phyloP scores from a whole-genome alignment of 768 basidiomycete genomes.

The Pulveroboletus sp. region DNA sequence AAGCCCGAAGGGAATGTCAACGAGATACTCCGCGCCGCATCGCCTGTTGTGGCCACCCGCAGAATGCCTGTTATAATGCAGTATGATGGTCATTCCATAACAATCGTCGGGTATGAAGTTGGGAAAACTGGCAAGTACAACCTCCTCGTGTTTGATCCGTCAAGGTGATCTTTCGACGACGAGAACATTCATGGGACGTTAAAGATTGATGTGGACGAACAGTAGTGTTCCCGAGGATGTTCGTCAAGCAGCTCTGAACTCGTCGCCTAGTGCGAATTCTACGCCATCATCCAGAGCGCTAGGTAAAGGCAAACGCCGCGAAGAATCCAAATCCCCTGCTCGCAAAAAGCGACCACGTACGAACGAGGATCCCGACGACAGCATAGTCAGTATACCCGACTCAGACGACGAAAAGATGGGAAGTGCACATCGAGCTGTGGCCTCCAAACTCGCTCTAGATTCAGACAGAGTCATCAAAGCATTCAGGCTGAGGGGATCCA shows the following conservation, averaged over 20 bases:
- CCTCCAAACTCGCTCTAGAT: conserved; percentile 18
- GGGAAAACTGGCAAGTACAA: conserved; percentile 51
- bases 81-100: conserved; percentile 80
- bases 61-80: conserved; percentile 83
- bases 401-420: conserved; percentile 10
- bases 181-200: background rate
- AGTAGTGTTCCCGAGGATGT: conserved; percentile 10
- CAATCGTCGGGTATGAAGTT: conserved; percentile 80
- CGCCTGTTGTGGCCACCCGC: conserved; percentile 51
- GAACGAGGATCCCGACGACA: conserved; percentile 23
- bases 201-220: conserved; percentile 1
- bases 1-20: conserved; percentile 38
- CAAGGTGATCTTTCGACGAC: conserved; percentile 39
- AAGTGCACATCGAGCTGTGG: background rate
- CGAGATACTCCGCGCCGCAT: conserved; percentile 47
- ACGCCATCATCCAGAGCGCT: conserved; percentile 7
- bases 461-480: conserved; percentile 36
- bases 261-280: conserved; percentile 1
- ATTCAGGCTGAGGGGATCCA: conserved; percentile 45
- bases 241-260: conserved; percentile 22
- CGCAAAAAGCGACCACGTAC: conserved; percentile 29
- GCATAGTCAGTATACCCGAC: conserved; percentile 21
- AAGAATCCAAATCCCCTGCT: conserved; percentile 17
- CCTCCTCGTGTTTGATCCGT: conserved; percentile 77
- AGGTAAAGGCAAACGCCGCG: conserved; percentile 22